Evolutionary conservation across 768 basidiomycete genomes (phyloP), one percentile per base, ranked within the genome.

Genomic region (Boletus barrowsii): DNA sequence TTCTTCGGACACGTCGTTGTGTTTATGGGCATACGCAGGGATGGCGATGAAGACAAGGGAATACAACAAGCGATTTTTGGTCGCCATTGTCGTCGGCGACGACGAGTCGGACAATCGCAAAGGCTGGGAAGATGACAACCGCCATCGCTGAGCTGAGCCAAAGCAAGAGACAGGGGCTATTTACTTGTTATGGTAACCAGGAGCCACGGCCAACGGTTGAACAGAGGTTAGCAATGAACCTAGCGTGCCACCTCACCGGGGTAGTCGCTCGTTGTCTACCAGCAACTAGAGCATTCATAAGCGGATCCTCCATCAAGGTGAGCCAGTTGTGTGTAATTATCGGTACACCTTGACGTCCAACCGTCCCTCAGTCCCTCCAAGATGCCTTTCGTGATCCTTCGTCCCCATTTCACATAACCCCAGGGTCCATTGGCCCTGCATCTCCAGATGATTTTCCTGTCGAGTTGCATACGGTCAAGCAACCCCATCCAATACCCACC

Each of bases 1-100:
- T 61, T 86, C 89, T 49, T 89, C 87, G 1, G 81, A 72, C 29
- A 86, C 74, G 5, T 55, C 83, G 65, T 86, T 80, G 60, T 89
- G 86, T 22, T 72, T 66, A 59, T 90, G 89, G 0, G 82, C 86
- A 26, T 58, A 30, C 22, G 42, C 47, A 4, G 61, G 53, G 3
- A 52, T 29, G 10, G 22, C 32, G 32, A 60, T 3, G 39, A 62
- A 24, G 43, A 62, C 18, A n/a, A 67, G 53, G 3, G 46, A 54
- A 2, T 55, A 44, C 10, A 43, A 26, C 15, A 64, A 20, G 20
- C 14, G 20, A 0, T 10, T 49, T 24, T 40, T 49, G 0, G 50
- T 42, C n/a, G 48, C 7, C 54, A 49, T 47, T 57, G 40, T 56
- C 35, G 29, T 29, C 14, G 9, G 17, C 30, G 43, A 42, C 42